A percentile compares a stretch with the other conserved stretches of the same genome.
These are phyloP conservation scores for Epicoccum sorghinum DNA, from an alignment of 2,329 filamentous ascomycete species.

Conservation along the genomic window DNA sequence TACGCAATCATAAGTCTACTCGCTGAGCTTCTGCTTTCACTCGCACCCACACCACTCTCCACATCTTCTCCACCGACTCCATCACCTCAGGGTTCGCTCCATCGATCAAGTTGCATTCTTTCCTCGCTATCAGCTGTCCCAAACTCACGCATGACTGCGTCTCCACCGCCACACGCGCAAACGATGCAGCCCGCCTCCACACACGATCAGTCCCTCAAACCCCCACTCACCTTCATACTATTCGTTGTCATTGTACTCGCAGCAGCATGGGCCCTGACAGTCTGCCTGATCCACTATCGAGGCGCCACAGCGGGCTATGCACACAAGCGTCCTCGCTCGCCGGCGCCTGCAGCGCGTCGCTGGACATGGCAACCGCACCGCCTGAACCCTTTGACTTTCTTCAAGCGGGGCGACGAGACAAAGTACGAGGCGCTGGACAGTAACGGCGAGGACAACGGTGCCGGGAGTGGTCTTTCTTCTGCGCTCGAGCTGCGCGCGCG, in stretches of 20 bases:
- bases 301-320: background rate
- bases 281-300: background rate
- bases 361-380: background rate
- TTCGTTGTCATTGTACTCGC: background rate
- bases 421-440: too few species aligned
- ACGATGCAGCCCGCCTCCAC: background rate
- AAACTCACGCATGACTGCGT: background rate
- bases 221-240: background rate
- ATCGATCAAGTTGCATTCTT: background rate
- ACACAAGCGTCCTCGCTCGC: background rate
- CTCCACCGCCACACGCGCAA: background rate
- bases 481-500: background rate
- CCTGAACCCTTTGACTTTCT: too few species aligned
- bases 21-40: too few species aligned
- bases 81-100: background rate
- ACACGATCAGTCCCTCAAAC: background rate
- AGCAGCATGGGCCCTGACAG: background rate
- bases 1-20: too few species aligned
- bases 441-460: background rate
- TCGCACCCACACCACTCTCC: background rate
- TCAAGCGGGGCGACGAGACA: too few species aligned
- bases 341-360: background rate
- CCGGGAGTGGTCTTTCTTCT: background rate
- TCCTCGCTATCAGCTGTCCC: background rate
- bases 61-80: background rate